Evolutionary conservation across 2,329 filamentous ascomycete genomes (phyloP).

Genomic region (Fusarium nisikadoi): DNA sequence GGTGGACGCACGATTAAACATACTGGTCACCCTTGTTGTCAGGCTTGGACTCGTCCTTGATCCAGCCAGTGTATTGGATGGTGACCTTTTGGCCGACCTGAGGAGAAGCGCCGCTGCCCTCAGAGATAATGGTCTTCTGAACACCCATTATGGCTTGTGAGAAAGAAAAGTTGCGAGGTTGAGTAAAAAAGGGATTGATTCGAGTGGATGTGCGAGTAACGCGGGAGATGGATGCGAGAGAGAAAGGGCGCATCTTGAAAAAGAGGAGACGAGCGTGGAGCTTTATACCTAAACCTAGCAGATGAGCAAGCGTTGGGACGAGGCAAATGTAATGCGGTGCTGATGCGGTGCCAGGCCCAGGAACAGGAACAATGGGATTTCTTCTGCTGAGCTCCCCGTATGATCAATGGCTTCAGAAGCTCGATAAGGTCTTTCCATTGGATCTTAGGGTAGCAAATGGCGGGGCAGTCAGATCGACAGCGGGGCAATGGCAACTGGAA

Average conservation of each 20-base stretch:
- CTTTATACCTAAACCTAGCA: slow-evolving; percentile 31
- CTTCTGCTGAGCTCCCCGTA: slow-evolving; percentile 36
- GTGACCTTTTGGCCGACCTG: slow-evolving; percentile 75
- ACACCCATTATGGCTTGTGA: slow-evolving; percentile 72
- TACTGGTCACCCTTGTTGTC: slow-evolving; percentile 78
- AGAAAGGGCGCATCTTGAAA: slow-evolving; percentile 35
- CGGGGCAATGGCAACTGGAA: slow-evolving; percentile 39
- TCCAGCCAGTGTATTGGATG: slow-evolving; percentile 92
- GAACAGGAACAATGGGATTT: slow-evolving; percentile 22
- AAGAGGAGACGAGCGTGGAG: slow-evolving; percentile 29
- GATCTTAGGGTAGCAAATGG: slow-evolving; percentile 35
- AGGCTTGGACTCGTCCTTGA: slow-evolving; percentile 73
- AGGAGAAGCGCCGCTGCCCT: slow-evolving; percentile 73
- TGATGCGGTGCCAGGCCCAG: slow-evolving; percentile 21
- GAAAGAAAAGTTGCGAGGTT: slow-evolving; percentile 35
- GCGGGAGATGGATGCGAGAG: slow-evolving; percentile 33
- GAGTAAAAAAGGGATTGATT: slow-evolving; percentile 33
- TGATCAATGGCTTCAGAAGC: slow-evolving; percentile 38
- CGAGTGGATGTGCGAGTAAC: slow-evolving; percentile 29
- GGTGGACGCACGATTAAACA: slow-evolving; percentile 46
- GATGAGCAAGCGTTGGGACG: not conserved
- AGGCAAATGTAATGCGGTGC: slow-evolving; percentile 17
- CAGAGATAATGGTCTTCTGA: slow-evolving; percentile 69
- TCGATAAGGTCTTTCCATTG: slow-evolving; percentile 36
- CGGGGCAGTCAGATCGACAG: slow-evolving; percentile 46